These are phyloP conservation scores for Dendrothele bispora DNA, from an alignment of 768 basidiomycete species.

Conservation along the genomic window DNA sequence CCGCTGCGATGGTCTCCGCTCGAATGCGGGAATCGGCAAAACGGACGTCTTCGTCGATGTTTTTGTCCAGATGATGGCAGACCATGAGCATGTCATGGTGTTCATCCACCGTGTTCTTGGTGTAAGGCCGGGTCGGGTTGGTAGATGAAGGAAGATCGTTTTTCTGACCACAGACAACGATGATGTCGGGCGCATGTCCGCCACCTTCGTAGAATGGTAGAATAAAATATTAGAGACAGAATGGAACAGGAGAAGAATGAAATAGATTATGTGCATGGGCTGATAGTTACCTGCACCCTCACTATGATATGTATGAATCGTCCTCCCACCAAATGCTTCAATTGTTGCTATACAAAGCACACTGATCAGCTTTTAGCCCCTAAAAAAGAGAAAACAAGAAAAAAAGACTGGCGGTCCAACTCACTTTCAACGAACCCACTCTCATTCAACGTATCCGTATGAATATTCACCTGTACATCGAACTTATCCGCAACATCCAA, in stretches of 20 bases:
- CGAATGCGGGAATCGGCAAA: conserved; percentile 98
- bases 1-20: conserved; percentile 95
- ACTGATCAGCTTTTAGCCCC: conserved; percentile 9
- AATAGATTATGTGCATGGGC: not conserved
- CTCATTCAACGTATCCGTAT: conserved; percentile 97
- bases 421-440: conserved; percentile 94
- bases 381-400: not conserved
- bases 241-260: not conserved
- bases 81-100: conserved; percentile 99
- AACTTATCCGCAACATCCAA: conserved; percentile 85
- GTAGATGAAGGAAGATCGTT: conserved; percentile 97
- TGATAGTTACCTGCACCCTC: conserved; percentile 83
- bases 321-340: conserved; percentile 82
- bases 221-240: too few relatives aligned
- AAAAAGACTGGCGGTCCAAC: conserved; percentile 20
- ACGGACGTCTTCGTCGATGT: conserved; percentile 89
- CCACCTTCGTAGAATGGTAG: too few relatives aligned
- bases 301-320: conserved; percentile 96
- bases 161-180: conserved; percentile 86
- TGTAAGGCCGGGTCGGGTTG: conserved; percentile 93
- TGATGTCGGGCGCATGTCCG: conserved; percentile 97
- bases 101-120: conserved; percentile 91
- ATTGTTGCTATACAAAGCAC: conserved; percentile 65
- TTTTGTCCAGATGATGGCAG: conserved; percentile 93
- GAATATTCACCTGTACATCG: conserved; percentile 96